Evolutionary conservation across 352 stramenopile species (phyloP), one percentile per base, ranked within the genome.

Genomic region (Stramenopiles sp.): DNA sequence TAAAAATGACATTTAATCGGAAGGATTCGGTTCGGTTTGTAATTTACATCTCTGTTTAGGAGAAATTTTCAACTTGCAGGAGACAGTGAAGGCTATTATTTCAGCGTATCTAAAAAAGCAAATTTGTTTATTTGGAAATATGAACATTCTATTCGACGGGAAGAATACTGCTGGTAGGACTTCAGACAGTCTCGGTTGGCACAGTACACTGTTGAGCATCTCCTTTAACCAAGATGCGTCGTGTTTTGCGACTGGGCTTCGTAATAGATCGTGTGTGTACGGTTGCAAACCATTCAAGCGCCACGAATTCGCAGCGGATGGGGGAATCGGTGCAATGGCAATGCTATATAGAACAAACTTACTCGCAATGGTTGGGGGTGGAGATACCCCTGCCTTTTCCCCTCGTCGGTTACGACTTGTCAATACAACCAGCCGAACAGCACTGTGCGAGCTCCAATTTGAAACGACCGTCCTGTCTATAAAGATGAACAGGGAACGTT

Each of bases 401-500:
- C 43, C 43, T 18, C 12, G 43, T 18, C 43, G 43, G 12, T 63
- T 63, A 63, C 43, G 43, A 18, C 12, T 63, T 63, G 43, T 63
- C 12, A 63, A 63, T 63, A 63, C 43, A 18, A 63, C 43, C 25
- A 63, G 12, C 12, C 12, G 25, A 63, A 25, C 43, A 18, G 43
- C 43, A 18, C 25, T 63, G 25, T 63, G 43, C 43, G 43, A 63
- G 25, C 25, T 63, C 12, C 25, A 18, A 63, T 63, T 63, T 63
- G 43, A 63, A 63, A 63, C 43, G 43, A 63, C 43, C 25, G 43
- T 63, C 12, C 25, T 63, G 43, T 63, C 43, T 63, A 25, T 63
- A 18, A 63, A 63, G 43, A 63, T 63, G 43, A 63, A 63, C 43
- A 63, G 43, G 43, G 43, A 63, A 63, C 43, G 43, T 63, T 63